Evolutionary conservation across 192 early-diverging fungal genomes (phyloP), one percentile per base, ranked within the genome.

Genomic region (Backusella tuberculispora): DNA sequence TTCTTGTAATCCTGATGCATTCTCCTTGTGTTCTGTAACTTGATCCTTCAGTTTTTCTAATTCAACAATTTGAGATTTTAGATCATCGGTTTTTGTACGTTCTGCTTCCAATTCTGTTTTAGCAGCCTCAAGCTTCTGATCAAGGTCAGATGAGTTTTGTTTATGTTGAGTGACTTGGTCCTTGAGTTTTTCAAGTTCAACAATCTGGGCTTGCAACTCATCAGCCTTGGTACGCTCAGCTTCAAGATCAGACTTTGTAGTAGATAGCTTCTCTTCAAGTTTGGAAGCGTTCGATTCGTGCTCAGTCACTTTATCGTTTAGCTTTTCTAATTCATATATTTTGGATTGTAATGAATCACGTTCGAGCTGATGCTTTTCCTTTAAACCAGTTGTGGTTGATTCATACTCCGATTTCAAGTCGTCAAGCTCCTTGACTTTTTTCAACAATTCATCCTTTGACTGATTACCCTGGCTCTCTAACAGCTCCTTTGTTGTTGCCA

Each of bases 221-320:
- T 67, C 38, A 12, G 66, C 37, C 41, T 40, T 67, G 7, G 66
- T 43, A 4, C 19, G 66, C n/a, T 67, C 66, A 19, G 40, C 37
- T 67, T 67, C 53, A 60, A 60, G 53, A 60, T 70, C 69, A 42
- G 44, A 47, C 24, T 70, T 44, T 34, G 44, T 34, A 24, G n/a
- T 14, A 14, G 34, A 29, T 44, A 24, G 19, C 24, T 70, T 47
- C 17, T 50, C 44, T 6, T 70, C 45, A 15, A 29, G 14, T 46
- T 70, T 70, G 15, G 26, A 70, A 9, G 69, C 46, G 10, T 37
- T 47, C 4, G 17, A 47, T 48, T 70, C 46, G 6, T 70, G 38
- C 10, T 70, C 44, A 60, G 53, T 9, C 45, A 70, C 26, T 40
- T 8, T 70, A 70, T 50, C 69, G 3, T 70, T 70, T 6, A 47